Base-by-base conservation (phyloP, 345 rosid species). In the Clausena lansium region DNA sequence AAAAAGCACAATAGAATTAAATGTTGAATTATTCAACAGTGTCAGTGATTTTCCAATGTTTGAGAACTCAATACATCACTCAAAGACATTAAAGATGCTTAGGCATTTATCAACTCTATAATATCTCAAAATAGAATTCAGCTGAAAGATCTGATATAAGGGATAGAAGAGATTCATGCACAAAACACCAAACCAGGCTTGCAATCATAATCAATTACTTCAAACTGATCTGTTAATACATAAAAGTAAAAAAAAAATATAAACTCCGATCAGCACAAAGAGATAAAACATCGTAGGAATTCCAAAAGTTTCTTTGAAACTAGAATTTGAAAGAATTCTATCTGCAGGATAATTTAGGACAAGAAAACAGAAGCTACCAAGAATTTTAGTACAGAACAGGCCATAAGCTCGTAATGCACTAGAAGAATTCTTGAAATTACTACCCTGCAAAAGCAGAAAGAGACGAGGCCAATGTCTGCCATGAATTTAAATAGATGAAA, bases 1-100 rank as follows among this genome's bases (percentile, higher is more conserved):
- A 58, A 71, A 68, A 33, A 65, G 65, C 32, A 64, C 50, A 60
- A 70, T 77, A 28, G 75, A 82, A 86, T 80, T 61, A 75, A 84
- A 69, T 70, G 41, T 59, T 36, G 57, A 36, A 59, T 63, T 20
- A 54, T 4, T 50, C 58, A 69, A 25, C 38, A 22, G 47, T 27
- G 19, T 22, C 28, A 47, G 73, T 50, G 14, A 61, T 10, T 58
- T 6, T 61, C 11, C 41, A 70, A 50, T n/a, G 79, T 27, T 72
- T 30, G 39, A 75, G 73, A 17, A 17, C 63, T 69, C 72, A 41
- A 33, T 70, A 77, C 30, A 35, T 22, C n/a, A 45, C 17, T 15
- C n/a, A 19, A 68, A 68, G 4, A 25, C 27, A 68, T 25, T 8
- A 35, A 25, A 80, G 19, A 27, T 38, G 67, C 45, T 52, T 52